Percentiles rank a stretch among this genome's conserved stretches.
Conservation (phyloP, 768 basidiomycete genomes). For the Psilocybe subaeruginosa region DNA sequence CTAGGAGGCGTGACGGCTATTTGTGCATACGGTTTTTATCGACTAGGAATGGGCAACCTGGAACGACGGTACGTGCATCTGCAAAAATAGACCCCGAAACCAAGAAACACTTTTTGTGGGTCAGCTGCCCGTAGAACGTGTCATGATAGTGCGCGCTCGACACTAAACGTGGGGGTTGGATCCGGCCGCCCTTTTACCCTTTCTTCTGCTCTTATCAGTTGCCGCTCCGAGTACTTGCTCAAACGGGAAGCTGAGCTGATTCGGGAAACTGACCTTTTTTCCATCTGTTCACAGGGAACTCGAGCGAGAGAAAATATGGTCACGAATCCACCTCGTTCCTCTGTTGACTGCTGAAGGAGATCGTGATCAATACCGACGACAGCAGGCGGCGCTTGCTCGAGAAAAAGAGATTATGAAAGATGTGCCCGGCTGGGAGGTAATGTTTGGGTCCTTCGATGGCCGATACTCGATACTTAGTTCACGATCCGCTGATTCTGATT, state of each 20-base stretch:
- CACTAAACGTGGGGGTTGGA: conserved; percentile 73
- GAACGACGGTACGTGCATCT: conserved; percentile 80
- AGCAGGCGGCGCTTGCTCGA: conserved; percentile 73
- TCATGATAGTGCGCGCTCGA: conserved; percentile 57
- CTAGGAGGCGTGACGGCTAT: conserved; percentile 86
- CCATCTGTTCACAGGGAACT: conserved; percentile 70
- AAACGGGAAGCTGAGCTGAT: conserved; percentile 45
- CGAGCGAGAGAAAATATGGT: conserved; percentile 92
- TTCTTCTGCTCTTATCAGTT: conserved; percentile 43
- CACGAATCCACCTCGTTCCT: conserved; percentile 92
- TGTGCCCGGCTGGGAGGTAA: conserved; percentile 91
- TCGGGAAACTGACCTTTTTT: conserved; percentile 26
- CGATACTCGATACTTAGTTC: conserved; percentile 14
- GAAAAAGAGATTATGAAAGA: conserved; percentile 96
- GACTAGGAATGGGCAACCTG: conserved; percentile 86
- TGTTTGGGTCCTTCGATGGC: conserved; percentile 28
- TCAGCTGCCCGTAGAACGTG: conserved; percentile 77
- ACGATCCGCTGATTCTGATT: background rate
- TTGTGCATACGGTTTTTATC: conserved; percentile 91
- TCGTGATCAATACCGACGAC: conserved; percentile 83
- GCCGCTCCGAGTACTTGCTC: conserved; percentile 21
- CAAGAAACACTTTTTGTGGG: conserved; percentile 21
- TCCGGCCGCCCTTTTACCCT: conserved; percentile 52
- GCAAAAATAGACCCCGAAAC: conserved; percentile 10
- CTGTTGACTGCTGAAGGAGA: conserved; percentile 92